Conservation (phyloP, 2,329 filamentous ascomycete genomes). For the Fusarium tricinctum region DNA sequence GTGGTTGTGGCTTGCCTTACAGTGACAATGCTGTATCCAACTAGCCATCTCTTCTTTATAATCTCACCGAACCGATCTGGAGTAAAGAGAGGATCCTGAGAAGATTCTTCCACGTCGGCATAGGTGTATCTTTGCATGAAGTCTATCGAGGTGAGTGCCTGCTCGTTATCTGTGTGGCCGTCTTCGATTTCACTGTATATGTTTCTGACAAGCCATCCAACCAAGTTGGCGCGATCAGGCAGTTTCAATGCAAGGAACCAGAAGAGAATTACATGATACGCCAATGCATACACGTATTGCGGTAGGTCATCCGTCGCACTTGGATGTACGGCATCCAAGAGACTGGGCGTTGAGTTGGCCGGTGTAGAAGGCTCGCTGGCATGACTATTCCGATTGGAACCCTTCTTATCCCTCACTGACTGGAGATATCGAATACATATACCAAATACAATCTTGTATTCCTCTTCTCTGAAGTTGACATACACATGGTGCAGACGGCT, state of each 20-base stretch:
- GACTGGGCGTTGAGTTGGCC: slow-evolving; percentile 33
- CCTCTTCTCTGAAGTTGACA: slow-evolving; percentile 89
- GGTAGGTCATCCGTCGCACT: slow-evolving; percentile 78
- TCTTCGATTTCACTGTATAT: slow-evolving; percentile 84
- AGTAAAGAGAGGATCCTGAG: slow-evolving; percentile 75
- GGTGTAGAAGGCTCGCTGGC: slow-evolving; percentile 59
- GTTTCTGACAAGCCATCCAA: slow-evolving; percentile 90
- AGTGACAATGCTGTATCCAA: slow-evolving; percentile 80
- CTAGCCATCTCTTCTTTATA: slow-evolving; percentile 76
- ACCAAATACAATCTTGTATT: slow-evolving; percentile 93
- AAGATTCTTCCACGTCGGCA: slow-evolving; percentile 85
- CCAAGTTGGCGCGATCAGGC: slow-evolving; percentile 84
- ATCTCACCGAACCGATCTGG: slow-evolving; percentile 75
- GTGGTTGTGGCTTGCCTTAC: slow-evolving; percentile 77
- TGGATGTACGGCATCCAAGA: slow-evolving; percentile 43
- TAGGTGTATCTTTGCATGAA: slow-evolving; percentile 93
- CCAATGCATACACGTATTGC: slow-evolving; percentile 92
- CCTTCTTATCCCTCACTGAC: slow-evolving; percentile 80
- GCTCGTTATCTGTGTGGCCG: slow-evolving; percentile 83
- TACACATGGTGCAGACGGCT: slow-evolving; percentile 88
- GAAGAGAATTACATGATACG: slow-evolving; percentile 95
- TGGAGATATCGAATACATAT: slow-evolving; percentile 96
- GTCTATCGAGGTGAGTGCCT: slow-evolving; percentile 92
- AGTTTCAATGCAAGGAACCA: slow-evolving; percentile 95
- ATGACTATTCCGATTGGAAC: slow-evolving; percentile 62